Evolutionary conservation across 2,329 filamentous ascomycete genomes (phyloP).

Genomic region (Diaporthe aspalathi): DNA sequence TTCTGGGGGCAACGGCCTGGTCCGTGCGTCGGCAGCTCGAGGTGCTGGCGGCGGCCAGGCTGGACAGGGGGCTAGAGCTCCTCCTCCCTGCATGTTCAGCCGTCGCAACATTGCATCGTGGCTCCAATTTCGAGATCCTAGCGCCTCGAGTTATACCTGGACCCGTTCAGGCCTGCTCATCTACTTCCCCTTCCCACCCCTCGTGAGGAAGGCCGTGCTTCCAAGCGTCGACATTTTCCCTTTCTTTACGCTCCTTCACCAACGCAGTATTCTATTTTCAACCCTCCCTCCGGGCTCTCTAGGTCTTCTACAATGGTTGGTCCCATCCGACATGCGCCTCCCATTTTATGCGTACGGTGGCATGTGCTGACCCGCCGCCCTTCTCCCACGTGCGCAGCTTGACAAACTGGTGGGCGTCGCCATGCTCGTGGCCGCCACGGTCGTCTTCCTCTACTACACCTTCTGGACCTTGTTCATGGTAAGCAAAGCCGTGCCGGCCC

Average conservation of each 20-base stretch:
- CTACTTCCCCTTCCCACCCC: slow-evolving; percentile 2
- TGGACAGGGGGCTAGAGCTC: slow-evolving; percentile 28
- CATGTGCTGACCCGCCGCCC: slow-evolving; percentile 23
- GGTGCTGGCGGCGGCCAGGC: not conserved
- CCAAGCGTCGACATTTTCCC: slow-evolving; percentile 25
- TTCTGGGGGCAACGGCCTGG: slow-evolving; percentile 15
- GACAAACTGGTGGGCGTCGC: slow-evolving; percentile 82
- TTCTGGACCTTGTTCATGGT: slow-evolving; percentile 99
- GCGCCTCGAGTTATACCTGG: slow-evolving; percentile 16
- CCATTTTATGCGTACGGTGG: not conserved
- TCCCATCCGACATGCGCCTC: not conserved
- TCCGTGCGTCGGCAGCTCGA: slow-evolving; percentile 7
- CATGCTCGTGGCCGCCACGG: slow-evolving; percentile 74
- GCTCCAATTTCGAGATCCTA: slow-evolving; percentile 34
- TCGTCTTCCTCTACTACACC: slow-evolving; percentile 87
- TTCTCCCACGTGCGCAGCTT: slow-evolving; percentile 68
- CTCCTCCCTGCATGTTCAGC: slow-evolving; percentile 13
- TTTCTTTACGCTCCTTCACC: slow-evolving; percentile 38
- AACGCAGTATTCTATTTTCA: slow-evolving; percentile 14
- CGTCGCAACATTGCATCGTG: slow-evolving; percentile 36
- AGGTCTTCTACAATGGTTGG: slow-evolving; percentile 47
- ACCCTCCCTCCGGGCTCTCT: not conserved
- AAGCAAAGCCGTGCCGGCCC: slow-evolving; percentile 47
- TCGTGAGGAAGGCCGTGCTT: slow-evolving; percentile 22
- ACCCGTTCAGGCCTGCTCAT: not conserved